phyloP scores from a whole-genome alignment of 2,329 filamentous ascomycete genomes.

The Aureobasidium sp. region DNA sequence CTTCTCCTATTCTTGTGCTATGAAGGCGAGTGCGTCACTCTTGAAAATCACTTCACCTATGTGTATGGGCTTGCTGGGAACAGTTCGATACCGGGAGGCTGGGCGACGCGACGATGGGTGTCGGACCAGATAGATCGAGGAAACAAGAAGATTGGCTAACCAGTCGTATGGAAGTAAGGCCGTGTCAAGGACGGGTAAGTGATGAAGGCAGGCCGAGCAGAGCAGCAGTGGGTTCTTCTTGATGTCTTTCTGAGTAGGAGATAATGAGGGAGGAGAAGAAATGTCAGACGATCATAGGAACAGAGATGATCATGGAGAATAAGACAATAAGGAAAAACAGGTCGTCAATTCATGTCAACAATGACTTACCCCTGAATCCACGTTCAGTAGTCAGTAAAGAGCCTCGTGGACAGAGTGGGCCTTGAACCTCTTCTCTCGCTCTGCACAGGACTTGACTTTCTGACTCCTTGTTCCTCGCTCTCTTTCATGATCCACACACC shows the following conservation, averaged over 20 bases:
- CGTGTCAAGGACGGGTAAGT: no score
- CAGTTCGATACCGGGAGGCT: no score
- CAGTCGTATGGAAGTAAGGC: no score
- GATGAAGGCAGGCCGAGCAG: no score
- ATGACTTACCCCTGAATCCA: background rate
- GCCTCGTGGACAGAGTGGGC: conserved; percentile 5
- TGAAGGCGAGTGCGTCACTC: no score
- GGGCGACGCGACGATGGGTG: no score
- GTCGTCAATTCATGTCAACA: background rate
- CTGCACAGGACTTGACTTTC: conserved; percentile 4
- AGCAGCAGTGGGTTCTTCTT: no score
- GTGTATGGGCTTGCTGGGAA: no score
- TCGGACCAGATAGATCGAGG: no score
- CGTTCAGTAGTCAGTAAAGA: conserved; percentile 15
- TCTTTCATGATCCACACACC: conserved; percentile 51
- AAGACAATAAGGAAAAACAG: background rate
- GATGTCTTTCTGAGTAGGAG: background rate
- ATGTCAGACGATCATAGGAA: background rate
- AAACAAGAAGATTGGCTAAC: no score
- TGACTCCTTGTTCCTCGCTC: conserved; percentile 24
- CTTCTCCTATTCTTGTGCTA: no score
- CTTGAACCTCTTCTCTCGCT: conserved; percentile 2
- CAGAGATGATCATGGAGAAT: background rate
- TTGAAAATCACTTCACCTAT: no score
- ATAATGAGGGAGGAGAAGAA: background rate